Base-by-base conservation (phyloP, 495 filamentous ascomycete species). In the Aspergillus coremiiformis region DNA sequence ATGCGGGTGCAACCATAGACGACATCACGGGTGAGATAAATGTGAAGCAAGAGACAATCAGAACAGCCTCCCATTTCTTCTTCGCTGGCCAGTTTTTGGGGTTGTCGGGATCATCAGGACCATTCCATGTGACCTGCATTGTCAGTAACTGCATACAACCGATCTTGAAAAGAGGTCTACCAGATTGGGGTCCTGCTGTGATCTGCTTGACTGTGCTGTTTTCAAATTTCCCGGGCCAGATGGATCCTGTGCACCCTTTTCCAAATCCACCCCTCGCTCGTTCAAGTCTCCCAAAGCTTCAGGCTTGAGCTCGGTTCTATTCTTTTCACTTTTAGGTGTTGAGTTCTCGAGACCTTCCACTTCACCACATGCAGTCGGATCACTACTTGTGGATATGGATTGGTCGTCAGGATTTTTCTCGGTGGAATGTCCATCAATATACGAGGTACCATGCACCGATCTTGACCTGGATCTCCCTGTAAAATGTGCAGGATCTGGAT, bases 11-110 rank as follows among this genome's bases (percentile, higher is more conserved):
- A 5, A 91, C 78, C 78, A 92, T 89, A 10, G 82, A 82, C 4
- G 80, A 84, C 1, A 81, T 80, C 10, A 84, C 75, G 0, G 87
- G 85, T 0, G 86, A 87, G 49, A 92, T 85, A 53, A 91, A 81
- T 0, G 84, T 89, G 63, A 83, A 85, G 15, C 71, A 70, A 0
- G 82, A 82, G 20, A 79, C 75, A 17, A 77, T 71, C 23, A 77
- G 54, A 0, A 80, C 82, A 1, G 79, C 79, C 0, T 73, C 68
- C 86, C 86, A 90, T 67, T 86, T 86, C 45, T 73, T 70, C 14
- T 53, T 61, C 4, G 55, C 64, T 0, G 72, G 51, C 83, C 82
- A 85, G 52, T 85, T 81, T 50, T 78, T 76, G 0, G 83, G 83
- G 41, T 84, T 82, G 11, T 74, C 71, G 0, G 73, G 71, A 52